Evolutionary conservation across 768 basidiomycete species (phyloP), one percentile per base, ranked within the genome.

Genomic region (Naganishia vaughanmartiniae): DNA sequence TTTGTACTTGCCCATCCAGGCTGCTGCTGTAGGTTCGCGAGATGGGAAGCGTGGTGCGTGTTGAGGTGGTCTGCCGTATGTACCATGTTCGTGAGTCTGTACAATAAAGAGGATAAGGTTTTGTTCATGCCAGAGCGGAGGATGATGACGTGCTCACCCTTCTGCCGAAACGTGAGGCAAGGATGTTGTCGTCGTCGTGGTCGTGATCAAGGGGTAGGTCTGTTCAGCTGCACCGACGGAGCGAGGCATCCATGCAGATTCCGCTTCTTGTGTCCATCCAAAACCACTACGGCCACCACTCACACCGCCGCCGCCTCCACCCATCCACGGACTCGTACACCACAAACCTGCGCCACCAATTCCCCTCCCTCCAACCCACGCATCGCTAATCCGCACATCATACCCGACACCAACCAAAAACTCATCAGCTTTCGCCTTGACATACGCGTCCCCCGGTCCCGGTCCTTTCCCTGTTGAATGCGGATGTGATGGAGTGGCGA

Each of bases 351-450:
- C 4, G 4, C 24, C 48, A 12, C 21, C n/a, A 51, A 4, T 14
- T 9, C 39, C 60, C n/a, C n/a, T 58, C n/a, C n/a, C 60, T 19
- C 36, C 60, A 42, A 42, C 39, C 60, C 60, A 63, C n/a, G 60
- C 60, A 19, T 42, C 28, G 7, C 60, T 30, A 3, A 63, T 0
- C 33, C 42, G 3, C 15, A 42, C 60, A 17, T 45, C 60, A 34
- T 63, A 63, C n/a, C 60, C 60, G 7, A 63, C 28, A 0, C 24
- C 60, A 4, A 24, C 39, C 7, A 63, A 34, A 63, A 63, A 63
- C 42, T 63, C 60, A 30, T 63, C 60, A 46, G 60, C 60, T 42
- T 63, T 63, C 36, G 60, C 36, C 39, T 46, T 46, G 4, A 46
- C 60, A 24, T 63, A 42, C 33, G 34, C 60, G 14, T 21, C 60